Conservation (phyloP, 202 grass and related monocot genomes). For the Alloteropsis angusta region DNA sequence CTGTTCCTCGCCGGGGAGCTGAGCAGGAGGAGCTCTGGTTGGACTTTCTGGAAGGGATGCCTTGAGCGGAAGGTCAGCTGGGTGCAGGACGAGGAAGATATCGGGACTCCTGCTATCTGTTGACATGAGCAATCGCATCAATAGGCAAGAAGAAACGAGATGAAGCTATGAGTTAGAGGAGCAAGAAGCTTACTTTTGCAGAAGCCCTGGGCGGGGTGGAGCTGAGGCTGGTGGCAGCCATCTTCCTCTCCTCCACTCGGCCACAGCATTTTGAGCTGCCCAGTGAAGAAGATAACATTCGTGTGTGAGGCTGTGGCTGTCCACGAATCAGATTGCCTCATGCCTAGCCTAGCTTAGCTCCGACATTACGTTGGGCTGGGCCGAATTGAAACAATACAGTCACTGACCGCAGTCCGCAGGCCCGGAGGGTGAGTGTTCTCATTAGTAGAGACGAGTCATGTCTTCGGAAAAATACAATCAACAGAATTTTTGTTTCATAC, state of each 20-base stretch:
- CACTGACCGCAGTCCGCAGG: background rate
- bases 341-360: background rate
- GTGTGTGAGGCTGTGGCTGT: constrained; percentile 25
- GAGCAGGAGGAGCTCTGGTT: background rate
- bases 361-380: background rate
- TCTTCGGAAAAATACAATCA: background rate
- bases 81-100: constrained; percentile 22
- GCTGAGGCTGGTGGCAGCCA: constrained; percentile 37
- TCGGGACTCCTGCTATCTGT: constrained; percentile 29
- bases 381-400: background rate
- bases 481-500: background rate
- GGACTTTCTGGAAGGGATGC: constrained; percentile 24
- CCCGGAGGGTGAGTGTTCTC: background rate
- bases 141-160: background rate
- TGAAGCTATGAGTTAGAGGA: background rate
- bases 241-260: constrained; percentile 35
- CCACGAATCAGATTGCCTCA: background rate
- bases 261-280: constrained; percentile 23
- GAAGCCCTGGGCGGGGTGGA: constrained; percentile 35
- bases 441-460: no score
- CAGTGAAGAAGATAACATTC: constrained; percentile 35
- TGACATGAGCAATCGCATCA: background rate
- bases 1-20: constrained; percentile 10
- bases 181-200: constrained; percentile 28
- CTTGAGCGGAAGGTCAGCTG: constrained; percentile 40